Conservation (phyloP, 164 flowering plant species). For the Umbellularia californica region DNA sequence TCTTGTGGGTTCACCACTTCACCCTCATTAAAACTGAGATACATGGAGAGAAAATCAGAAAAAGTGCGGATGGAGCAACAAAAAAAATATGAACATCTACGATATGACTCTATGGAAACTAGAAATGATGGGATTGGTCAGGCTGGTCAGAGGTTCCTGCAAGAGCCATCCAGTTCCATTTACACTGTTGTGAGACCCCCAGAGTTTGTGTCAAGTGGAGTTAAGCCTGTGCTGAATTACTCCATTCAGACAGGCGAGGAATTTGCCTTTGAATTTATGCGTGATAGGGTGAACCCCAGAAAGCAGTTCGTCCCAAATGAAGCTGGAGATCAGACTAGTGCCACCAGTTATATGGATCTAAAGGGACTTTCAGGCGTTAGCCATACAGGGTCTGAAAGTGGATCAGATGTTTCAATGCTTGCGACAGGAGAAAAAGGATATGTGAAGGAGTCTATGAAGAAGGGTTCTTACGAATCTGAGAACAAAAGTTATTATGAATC, state of each 20-base stretch:
- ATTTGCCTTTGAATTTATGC: slow-evolving; percentile 85
- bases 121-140: slow-evolving; percentile 40
- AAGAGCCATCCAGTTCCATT: slow-evolving; percentile 36
- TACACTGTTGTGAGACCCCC: slow-evolving; percentile 47
- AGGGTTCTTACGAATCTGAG: slow-evolving; percentile 30
- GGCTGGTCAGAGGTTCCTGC: slow-evolving; percentile 36
- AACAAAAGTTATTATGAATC: slow-evolving; percentile 34
- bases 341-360: slow-evolving; percentile 50
- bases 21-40: slow-evolving; percentile 10
- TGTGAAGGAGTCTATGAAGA: slow-evolving; percentile 39
- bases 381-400: slow-evolving; percentile 60
- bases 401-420: slow-evolving; percentile 51
- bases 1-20: slow-evolving; percentile 16
- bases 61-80: slow-evolving; percentile 31
- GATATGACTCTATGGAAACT: slow-evolving; percentile 28
- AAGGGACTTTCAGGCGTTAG: slow-evolving; percentile 52
- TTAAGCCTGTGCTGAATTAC: slow-evolving; percentile 58
- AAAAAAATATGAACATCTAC: slow-evolving; percentile 34
- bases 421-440: slow-evolving; percentile 32
- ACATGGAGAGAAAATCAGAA: slow-evolving; percentile 39
- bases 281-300: slow-evolving; percentile 56
- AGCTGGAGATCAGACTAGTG: slow-evolving; percentile 30
- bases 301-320: slow-evolving; percentile 35
- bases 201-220: slow-evolving; percentile 34
- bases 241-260: slow-evolving; percentile 98